These are phyloP conservation scores for Fabrea salina DNA, from an alignment of 169 alveolate genomes.

Conservation along the genomic window DNA sequence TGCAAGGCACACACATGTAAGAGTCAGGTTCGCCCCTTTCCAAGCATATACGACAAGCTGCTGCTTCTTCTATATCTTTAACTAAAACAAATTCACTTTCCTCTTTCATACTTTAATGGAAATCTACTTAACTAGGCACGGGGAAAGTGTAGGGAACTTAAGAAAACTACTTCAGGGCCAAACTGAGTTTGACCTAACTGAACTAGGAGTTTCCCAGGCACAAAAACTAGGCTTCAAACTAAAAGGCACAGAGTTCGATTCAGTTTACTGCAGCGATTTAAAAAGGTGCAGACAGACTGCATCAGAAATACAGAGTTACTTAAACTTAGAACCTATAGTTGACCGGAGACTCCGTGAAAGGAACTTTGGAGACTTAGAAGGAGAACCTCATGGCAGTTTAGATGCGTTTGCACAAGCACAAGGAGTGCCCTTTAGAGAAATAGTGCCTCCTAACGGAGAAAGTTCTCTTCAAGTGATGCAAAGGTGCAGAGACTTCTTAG, in stretches of 20 bases:
- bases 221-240: not conserved
- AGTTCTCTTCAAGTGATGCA: not conserved
- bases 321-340: not conserved
- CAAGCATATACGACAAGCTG: constrained; percentile 23
- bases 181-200: constrained; percentile 10
- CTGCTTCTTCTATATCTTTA: constrained; percentile 17
- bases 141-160: constrained; percentile 13
- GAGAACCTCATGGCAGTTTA: constrained; percentile 24
- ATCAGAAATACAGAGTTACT: not conserved
- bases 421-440: not conserved
- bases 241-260: not conserved
- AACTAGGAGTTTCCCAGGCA: constrained; percentile 22
- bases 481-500: not conserved
- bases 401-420: not conserved
- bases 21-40: constrained; percentile 27
- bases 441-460: constrained; percentile 21
- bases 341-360: constrained; percentile 34
- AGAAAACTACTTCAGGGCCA: constrained; percentile 27
- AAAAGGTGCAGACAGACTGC: constrained; percentile 14
- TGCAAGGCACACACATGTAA: constrained; percentile 55
- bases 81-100: constrained; percentile 11
- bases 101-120: constrained; percentile 30
- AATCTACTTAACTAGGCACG: constrained; percentile 15
- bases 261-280: constrained; percentile 28
- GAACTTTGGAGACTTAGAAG: constrained; percentile 23